Conservation (phyloP, 352 stramenopile species). For the Phytopythium mirpurense region DNA sequence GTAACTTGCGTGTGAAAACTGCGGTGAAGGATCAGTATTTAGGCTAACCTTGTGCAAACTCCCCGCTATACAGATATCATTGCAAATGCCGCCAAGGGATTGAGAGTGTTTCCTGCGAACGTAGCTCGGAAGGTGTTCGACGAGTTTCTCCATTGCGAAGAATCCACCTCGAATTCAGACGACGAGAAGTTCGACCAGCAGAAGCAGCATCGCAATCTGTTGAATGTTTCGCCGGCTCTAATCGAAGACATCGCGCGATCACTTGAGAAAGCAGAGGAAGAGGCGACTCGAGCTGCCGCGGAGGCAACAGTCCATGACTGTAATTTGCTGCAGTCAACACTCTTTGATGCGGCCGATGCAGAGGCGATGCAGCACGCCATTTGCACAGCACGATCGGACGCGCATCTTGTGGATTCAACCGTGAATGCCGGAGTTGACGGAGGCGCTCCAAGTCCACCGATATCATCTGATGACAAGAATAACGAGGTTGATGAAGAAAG, state of each 20-base stretch:
- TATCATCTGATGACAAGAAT: constrained; percentile 21
- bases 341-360: constrained; percentile 54
- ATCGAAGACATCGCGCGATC: constrained; percentile 22
- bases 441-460: background rate
- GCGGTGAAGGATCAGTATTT: no score
- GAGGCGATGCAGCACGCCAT: constrained; percentile 45
- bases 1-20: background rate
- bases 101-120: background rate
- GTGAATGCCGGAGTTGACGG: constrained; percentile 6
- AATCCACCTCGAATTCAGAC: background rate
- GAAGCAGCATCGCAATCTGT: background rate
- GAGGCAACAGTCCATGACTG: background rate
- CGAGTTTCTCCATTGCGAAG: constrained; percentile 10
- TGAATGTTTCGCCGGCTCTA: constrained; percentile 20
- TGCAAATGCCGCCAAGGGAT: background rate
- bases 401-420: background rate
- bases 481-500: constrained; percentile 7
- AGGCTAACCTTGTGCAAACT: background rate
- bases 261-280: background rate
- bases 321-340: constrained; percentile 14
- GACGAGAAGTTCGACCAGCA: background rate
- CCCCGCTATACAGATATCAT: background rate
- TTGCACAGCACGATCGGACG: constrained; percentile 2
- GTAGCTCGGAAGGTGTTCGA: constrained; percentile 18
- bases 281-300: constrained; percentile 9